Evolutionary conservation across 169 alveolate species (phyloP).

Genomic region (Plasmodium knowlesi): DNA sequence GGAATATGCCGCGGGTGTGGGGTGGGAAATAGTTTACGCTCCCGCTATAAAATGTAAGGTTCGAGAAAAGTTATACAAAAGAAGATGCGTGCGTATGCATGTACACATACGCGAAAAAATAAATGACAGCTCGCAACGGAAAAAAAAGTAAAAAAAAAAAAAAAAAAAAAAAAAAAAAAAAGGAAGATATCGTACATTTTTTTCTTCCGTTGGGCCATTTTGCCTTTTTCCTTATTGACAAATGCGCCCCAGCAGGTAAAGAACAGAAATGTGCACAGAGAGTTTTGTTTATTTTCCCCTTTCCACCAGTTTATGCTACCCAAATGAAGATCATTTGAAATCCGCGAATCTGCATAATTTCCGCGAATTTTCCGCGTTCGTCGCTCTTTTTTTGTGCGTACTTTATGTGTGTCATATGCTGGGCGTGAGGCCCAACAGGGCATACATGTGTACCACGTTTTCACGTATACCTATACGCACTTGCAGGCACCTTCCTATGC

Average conservation of each 20-base stretch:
- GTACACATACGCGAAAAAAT: background rate
- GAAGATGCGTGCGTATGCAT: background rate
- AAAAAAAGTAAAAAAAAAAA: too few relatives aligned
- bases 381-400: background rate
- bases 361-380: background rate
- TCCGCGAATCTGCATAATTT: background rate
- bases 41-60: background rate
- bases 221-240: background rate
- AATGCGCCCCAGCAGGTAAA: background rate
- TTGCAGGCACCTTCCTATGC: background rate
- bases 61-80: background rate
- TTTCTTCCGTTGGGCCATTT: background rate
- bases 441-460: constrained; percentile 6
- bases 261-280: background rate
- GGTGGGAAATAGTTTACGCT: background rate
- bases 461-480: background rate
- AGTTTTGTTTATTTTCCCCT: background rate
- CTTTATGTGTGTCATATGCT: background rate
- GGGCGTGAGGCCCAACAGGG: background rate
- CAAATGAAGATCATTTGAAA: background rate
- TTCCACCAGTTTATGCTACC: background rate
- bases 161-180: too few relatives aligned
- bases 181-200: background rate
- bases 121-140: background rate
- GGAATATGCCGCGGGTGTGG: background rate